Conservation (phyloP, 2,329 filamentous ascomycete genomes). For the Colletotrichum australisinense region DNA sequence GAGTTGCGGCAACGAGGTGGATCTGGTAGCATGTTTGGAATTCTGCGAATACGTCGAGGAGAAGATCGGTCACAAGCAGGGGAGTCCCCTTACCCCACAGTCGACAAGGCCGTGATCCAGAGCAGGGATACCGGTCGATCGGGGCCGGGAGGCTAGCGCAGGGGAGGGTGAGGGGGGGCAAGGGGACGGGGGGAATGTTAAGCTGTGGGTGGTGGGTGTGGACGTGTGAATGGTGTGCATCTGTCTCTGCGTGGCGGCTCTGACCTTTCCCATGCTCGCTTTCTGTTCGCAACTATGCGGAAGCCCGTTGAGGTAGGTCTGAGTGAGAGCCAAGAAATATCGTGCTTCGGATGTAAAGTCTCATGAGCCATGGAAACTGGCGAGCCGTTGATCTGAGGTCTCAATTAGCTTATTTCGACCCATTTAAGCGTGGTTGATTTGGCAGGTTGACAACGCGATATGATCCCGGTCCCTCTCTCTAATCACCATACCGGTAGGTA, state of each 20-base stretch:
- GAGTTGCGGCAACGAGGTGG: constrained; percentile 32
- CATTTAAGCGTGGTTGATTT: constrained; percentile 6
- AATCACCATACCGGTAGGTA: background rate
- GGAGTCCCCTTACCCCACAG: constrained; percentile 30
- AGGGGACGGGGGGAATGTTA: background rate
- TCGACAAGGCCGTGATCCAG: constrained; percentile 24
- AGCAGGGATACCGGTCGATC: constrained; percentile 30
- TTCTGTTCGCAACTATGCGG: constrained; percentile 3
- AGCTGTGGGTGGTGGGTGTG: constrained; percentile 1
- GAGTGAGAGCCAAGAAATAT: constrained; percentile 23
- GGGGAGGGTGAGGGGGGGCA: constrained; percentile 1
- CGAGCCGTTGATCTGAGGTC: constrained; percentile 9
- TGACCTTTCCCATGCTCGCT: background rate
- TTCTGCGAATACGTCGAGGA: constrained; percentile 22
- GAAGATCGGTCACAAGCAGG: constrained; percentile 27
- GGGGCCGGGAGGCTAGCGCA: constrained; percentile 28
- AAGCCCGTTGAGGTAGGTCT: background rate
- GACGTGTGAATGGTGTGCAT: background rate
- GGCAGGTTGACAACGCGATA: constrained; percentile 1
- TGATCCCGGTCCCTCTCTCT: constrained; percentile 4
- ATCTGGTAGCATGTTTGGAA: constrained; percentile 32
- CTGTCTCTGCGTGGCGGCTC: background rate
- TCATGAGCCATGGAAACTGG: background rate
- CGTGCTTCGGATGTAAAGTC: constrained; percentile 25
- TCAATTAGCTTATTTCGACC: constrained; percentile 10